Evolutionary conservation across 352 stramenopile species (phyloP).

Genomic region (Phytophthora foliorum): DNA sequence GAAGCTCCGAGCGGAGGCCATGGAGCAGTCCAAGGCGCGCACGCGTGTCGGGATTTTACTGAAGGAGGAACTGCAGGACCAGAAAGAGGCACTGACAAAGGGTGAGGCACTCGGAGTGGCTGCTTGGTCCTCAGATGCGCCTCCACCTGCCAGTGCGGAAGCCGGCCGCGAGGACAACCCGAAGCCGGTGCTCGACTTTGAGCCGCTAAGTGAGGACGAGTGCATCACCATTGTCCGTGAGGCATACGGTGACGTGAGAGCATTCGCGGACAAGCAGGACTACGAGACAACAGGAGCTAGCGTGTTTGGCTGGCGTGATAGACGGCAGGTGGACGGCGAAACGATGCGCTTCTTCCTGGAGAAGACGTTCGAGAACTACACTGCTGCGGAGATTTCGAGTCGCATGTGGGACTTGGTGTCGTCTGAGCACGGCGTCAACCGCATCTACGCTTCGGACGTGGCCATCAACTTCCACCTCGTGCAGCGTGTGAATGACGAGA

Average conservation of each 20-base stretch:
- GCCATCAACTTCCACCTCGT: slow-evolving; percentile 62
- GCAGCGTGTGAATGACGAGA: slow-evolving; percentile 62
- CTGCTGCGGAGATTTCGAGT: slow-evolving; percentile 48
- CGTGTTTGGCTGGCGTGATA: slow-evolving; percentile 76
- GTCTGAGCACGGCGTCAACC: slow-evolving; percentile 58
- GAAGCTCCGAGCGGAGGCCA: slow-evolving; percentile 48
- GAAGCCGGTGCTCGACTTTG: slow-evolving; percentile 32
- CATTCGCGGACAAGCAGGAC: slow-evolving; percentile 50
- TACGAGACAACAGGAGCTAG: slow-evolving; percentile 57
- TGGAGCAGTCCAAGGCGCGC: slow-evolving; percentile 67
- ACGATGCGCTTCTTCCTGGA: slow-evolving; percentile 72
- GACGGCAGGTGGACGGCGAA: slow-evolving; percentile 55
- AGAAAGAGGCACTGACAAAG: slow-evolving; percentile 31
- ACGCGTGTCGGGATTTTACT: slow-evolving; percentile 68
- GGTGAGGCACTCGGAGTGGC: slow-evolving; percentile 22
- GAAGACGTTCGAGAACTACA: slow-evolving; percentile 62
- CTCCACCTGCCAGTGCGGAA: not conserved
- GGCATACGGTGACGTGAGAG: slow-evolving; percentile 55
- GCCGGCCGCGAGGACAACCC: slow-evolving; percentile 7
- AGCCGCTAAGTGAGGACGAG: slow-evolving; percentile 51
- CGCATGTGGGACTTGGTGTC: slow-evolving; percentile 74
- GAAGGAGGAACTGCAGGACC: slow-evolving; percentile 64
- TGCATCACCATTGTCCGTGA: slow-evolving; percentile 55
- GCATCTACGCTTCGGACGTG: slow-evolving; percentile 69
- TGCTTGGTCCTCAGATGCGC: not conserved